Evolutionary conservation across 2,329 filamentous ascomycete genomes (phyloP).

Genomic region (Harringtonia lauricola): DNA sequence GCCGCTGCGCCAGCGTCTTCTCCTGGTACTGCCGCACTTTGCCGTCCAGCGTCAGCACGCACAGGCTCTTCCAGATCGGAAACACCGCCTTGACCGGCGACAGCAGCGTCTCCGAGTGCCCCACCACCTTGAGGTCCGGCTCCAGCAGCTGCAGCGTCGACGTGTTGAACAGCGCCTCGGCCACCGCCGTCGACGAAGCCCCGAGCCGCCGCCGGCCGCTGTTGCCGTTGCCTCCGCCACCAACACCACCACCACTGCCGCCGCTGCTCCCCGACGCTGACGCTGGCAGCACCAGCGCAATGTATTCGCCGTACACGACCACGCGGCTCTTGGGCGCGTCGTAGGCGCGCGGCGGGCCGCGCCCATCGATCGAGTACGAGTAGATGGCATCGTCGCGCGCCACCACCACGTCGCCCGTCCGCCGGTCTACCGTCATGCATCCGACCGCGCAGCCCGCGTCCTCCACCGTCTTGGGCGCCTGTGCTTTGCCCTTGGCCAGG

Average conservation of each 20-base stretch:
- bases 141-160: slow-evolving; percentile 89
- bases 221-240: not conserved
- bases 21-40: slow-evolving; percentile 89
- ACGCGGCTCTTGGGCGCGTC: slow-evolving; percentile 83
- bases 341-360: slow-evolving; percentile 81
- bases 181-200: slow-evolving; percentile 50
- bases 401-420: slow-evolving; percentile 78
- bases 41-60: slow-evolving; percentile 81
- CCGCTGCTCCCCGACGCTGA: slow-evolving; percentile 37
- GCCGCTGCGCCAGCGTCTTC: slow-evolving; percentile 77
- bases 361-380: slow-evolving; percentile 76
- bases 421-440: slow-evolving; percentile 81
- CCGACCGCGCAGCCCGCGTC: slow-evolving; percentile 85
- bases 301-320: slow-evolving; percentile 70
- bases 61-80: slow-evolving; percentile 83
- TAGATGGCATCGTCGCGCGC: slow-evolving; percentile 92
- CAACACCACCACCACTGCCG: slow-evolving; percentile 23
- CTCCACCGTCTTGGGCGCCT: slow-evolving; percentile 78
- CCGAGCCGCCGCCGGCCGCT: slow-evolving; percentile 56
- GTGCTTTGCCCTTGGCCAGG: slow-evolving; percentile 78
- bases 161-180: slow-evolving; percentile 74
- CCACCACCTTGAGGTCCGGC: slow-evolving; percentile 79
- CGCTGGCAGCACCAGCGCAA: slow-evolving; percentile 75
- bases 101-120: slow-evolving; percentile 76
- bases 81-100: slow-evolving; percentile 73